phyloP scores from a whole-genome alignment of 495 filamentous ascomycete genomes.

The Podospora appendiculata region DNA sequence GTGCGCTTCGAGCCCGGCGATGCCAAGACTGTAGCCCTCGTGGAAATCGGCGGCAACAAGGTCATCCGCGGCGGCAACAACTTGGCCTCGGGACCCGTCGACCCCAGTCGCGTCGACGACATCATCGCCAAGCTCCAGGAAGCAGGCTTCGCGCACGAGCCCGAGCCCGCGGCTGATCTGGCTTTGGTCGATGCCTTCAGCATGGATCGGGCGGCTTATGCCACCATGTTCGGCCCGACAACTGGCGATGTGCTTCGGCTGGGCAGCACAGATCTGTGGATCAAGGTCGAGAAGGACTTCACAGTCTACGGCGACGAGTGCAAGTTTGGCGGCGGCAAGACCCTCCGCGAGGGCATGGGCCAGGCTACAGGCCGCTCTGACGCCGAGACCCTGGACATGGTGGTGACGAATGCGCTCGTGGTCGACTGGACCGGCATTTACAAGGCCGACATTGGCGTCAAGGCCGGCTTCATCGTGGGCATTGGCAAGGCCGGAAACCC shows the following conservation, averaged over 20 bases:
- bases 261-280: conserved; percentile 83
- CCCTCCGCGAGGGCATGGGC: conserved; percentile 91
- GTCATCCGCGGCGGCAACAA: conserved; percentile 82
- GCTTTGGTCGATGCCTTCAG: conserved; percentile 44
- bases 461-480: conserved; percentile 76
- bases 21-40: conserved; percentile 83
- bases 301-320: conserved; percentile 90
- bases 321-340: conserved; percentile 93
- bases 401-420: conserved; percentile 88
- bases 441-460: conserved; percentile 96
- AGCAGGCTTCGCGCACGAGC: conserved; percentile 70
- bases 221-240: conserved; percentile 88
- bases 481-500: conserved; percentile 97
- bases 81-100: conserved; percentile 66
- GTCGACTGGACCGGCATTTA: conserved; percentile 90
- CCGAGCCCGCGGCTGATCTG: conserved; percentile 40
- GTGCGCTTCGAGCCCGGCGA: conserved; percentile 95
- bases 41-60: conserved; percentile 78
- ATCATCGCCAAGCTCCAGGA: conserved; percentile 58
- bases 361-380: conserved; percentile 73
- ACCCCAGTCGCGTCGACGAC: conserved; percentile 49
- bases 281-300: conserved; percentile 83
- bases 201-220: conserved; percentile 73
- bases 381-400: conserved; percentile 68
- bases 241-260: conserved; percentile 76